Conservation (phyloP, 2,329 filamentous ascomycete species). For the Ploettnerulaceae sp. region DNA sequence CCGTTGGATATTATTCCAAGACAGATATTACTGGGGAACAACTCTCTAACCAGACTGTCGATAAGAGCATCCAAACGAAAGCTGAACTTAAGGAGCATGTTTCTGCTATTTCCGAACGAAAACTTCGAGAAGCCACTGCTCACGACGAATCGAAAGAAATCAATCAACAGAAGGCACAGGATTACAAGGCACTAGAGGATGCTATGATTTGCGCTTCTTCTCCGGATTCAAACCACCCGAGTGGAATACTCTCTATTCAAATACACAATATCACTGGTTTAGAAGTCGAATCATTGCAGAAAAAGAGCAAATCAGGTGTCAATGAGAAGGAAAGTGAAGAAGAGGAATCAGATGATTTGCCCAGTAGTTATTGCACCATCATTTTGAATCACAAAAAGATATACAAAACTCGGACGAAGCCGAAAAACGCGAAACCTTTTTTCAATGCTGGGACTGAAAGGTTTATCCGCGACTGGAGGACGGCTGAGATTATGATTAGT, state of each 20-base stretch:
- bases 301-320: conserved; percentile 18
- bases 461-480: conserved; percentile 64
- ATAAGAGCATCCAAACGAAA: conserved; percentile 52
- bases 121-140: conserved; percentile 57
- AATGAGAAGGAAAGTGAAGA: conserved; percentile 51
- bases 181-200: conserved; percentile 56
- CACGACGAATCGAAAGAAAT: conserved; percentile 55
- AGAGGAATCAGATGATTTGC: conserved; percentile 58
- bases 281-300: conserved; percentile 25
- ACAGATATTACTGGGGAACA: conserved; percentile 57
- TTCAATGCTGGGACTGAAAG: conserved; percentile 73
- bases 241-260: conserved; percentile 51
- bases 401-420: conserved; percentile 70
- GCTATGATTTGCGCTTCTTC: conserved; percentile 64
- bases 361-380: conserved; percentile 67
- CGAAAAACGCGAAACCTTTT: conserved; percentile 72
- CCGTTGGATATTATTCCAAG: conserved; percentile 67
- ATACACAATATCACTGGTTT: conserved; percentile 31
- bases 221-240: conserved; percentile 56
- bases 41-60: conserved; percentile 55
- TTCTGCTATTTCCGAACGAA: conserved; percentile 48
- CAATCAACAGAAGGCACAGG: conserved; percentile 62
- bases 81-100: conserved; percentile 57
- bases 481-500: conserved; percentile 61
- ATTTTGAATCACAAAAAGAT: conserved; percentile 67